A percentile compares a stretch with the other conserved stretches of the same genome.
Evolutionary conservation across 305 asterid genomes (phyloP).

Genomic region (Lippia alba): DNA sequence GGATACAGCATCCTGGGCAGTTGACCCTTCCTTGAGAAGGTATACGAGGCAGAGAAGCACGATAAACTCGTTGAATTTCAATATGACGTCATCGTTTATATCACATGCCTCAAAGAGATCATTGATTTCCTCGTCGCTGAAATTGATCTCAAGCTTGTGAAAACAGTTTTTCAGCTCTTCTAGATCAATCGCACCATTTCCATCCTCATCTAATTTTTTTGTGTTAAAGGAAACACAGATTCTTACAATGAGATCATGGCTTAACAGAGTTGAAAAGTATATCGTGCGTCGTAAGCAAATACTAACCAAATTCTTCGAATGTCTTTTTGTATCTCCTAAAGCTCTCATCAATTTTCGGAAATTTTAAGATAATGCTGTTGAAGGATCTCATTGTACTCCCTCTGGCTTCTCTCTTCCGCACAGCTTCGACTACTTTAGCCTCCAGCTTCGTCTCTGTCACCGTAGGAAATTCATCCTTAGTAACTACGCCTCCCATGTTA

Average conservation of each 20-base stretch:
- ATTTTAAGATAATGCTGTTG: slow-evolving; percentile 69
- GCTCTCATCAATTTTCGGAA: slow-evolving; percentile 79
- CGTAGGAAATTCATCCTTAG: slow-evolving; percentile 53
- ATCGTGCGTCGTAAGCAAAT: not conserved
- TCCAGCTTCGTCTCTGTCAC: slow-evolving; percentile 71
- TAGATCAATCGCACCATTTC: slow-evolving; percentile 74
- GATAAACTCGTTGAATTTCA: slow-evolving; percentile 80
- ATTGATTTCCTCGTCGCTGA: slow-evolving; percentile 71
- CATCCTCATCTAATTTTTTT: slow-evolving; percentile 57
- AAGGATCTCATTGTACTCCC: slow-evolving; percentile 74
- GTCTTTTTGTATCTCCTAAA: slow-evolving; percentile 68
- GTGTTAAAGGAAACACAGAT: no score
- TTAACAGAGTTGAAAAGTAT: not conserved
- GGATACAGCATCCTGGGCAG: slow-evolving; percentile 60
- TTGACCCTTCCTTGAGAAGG: slow-evolving; percentile 73
- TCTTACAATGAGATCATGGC: no score
- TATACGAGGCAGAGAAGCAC: slow-evolving; percentile 89
- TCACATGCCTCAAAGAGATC: slow-evolving; percentile 85
- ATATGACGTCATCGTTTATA: slow-evolving; percentile 72
- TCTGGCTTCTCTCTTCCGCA: slow-evolving; percentile 63
- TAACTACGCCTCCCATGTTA: slow-evolving; percentile 71
- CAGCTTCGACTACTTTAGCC: slow-evolving; percentile 66
- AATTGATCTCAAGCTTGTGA: slow-evolving; percentile 60
- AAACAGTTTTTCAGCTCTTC: slow-evolving; percentile 80
- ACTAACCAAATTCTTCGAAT: slow-evolving; percentile 69